Percentiles rank a stretch among this genome's conserved stretches.
Evolutionary conservation across 768 basidiomycete genomes (phyloP).

Genomic region (Dentipellis sp.): DNA sequence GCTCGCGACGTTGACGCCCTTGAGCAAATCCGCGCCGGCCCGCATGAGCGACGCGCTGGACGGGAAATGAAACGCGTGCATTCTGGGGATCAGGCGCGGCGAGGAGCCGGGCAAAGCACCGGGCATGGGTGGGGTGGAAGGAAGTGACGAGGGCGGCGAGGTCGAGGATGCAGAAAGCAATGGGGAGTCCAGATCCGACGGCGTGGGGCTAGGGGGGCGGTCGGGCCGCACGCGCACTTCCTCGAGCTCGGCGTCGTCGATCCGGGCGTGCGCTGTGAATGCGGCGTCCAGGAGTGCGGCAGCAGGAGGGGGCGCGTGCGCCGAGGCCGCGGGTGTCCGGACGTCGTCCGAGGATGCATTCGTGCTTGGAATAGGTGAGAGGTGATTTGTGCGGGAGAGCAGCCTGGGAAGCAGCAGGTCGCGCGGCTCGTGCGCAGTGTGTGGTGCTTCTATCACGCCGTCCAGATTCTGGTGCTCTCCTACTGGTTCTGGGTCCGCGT

Average conservation of each 20-base stretch:
- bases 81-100: not conserved
- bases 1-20: slow-evolving; percentile 18
- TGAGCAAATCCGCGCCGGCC: slow-evolving; percentile 20
- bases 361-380: slow-evolving; percentile 12
- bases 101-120: not conserved
- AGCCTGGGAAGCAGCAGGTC: slow-evolving; percentile 4
- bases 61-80: slow-evolving; percentile 9
- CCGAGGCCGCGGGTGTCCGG: not conserved
- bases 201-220: not conserved
- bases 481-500: not conserved
- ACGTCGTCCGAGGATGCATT: slow-evolving; percentile 10
- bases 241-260: not conserved
- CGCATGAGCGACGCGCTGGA: slow-evolving; percentile 17
- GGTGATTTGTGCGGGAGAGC: slow-evolving; percentile 1
- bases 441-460: not conserved
- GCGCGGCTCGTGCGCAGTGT: not conserved
- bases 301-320: not conserved
- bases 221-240: not conserved
- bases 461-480: not conserved
- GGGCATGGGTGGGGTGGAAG: not conserved
- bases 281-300: not conserved
- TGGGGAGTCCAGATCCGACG: not conserved
- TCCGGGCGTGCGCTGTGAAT: not conserved
- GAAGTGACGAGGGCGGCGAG: not conserved
- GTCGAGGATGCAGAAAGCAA: not conserved